phyloP scores from a whole-genome alignment of 345 rosid species.

The Acer saccharum region DNA sequence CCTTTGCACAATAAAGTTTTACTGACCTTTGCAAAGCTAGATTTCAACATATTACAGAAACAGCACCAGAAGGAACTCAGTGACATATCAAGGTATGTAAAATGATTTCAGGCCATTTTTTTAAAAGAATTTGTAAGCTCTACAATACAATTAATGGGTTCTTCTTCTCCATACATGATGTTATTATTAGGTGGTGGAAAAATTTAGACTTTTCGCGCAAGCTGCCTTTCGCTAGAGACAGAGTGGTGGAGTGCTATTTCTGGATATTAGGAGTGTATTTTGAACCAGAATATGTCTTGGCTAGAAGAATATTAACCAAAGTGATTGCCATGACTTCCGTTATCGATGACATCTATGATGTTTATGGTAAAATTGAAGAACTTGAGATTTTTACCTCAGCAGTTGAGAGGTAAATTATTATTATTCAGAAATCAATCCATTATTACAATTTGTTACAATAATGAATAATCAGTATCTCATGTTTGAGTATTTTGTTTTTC shows the following conservation, averaged over 20 bases:
- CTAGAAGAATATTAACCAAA: conserved; percentile 26
- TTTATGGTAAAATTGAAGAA: conserved; percentile 36
- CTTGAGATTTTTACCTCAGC: conserved; percentile 27
- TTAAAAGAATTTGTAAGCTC: no score
- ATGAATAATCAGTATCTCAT: not conserved
- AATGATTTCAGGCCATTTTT: no score
- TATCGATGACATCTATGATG: conserved; percentile 32
- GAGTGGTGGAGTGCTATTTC: conserved; percentile 41
- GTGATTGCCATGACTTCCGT: conserved; percentile 20
- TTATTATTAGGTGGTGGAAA: conserved; percentile 42
- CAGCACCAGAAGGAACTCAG: conserved; percentile 38
- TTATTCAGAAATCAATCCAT: no score
- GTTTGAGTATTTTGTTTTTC: not conserved
- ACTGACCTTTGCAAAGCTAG: conserved; percentile 25
- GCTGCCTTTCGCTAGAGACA: conserved; percentile 40
- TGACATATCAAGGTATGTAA: conserved; percentile 18
- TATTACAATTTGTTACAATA: not conserved
- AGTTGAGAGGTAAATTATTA: conserved; percentile 23
- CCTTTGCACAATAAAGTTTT: conserved; percentile 18
- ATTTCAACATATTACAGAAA: conserved; percentile 40
- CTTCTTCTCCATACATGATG: not conserved
- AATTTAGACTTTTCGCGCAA: conserved; percentile 26
- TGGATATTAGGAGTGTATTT: conserved; percentile 22
- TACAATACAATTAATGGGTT: no score
- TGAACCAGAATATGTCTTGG: conserved; percentile 18